These are phyloP conservation scores for Yarrowia deformans DNA, from an alignment of 805 yeast species.

Conservation along the genomic window DNA sequence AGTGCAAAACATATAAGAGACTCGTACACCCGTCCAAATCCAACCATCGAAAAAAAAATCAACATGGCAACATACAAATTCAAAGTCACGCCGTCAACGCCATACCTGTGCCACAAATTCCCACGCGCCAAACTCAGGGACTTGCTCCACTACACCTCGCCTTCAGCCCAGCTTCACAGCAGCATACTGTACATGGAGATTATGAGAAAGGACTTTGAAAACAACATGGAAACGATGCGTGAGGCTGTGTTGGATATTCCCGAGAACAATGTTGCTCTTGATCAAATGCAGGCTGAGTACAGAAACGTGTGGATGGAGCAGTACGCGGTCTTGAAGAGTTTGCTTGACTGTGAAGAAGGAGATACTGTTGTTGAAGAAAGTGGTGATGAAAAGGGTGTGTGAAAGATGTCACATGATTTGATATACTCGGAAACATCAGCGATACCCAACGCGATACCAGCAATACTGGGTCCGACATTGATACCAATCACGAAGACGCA, in stretches of 20 bases:
- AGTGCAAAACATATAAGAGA: background rate
- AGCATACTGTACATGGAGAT: background rate
- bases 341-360: background rate
- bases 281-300: conserved; percentile 1
- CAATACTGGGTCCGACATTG: no score
- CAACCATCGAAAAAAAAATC: background rate
- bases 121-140: background rate
- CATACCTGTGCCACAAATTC: conserved; percentile 6
- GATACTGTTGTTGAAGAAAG: background rate
- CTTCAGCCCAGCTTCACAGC: background rate
- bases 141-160: background rate
- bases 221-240: background rate
- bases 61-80: conserved; percentile 20
- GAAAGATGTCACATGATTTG: no score
- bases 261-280: conserved; percentile 1
- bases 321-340: background rate
- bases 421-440: no score
- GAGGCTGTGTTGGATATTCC: conserved; percentile 1
- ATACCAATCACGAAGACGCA: no score
- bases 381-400: background rate
- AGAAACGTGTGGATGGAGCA: conserved; percentile 1
- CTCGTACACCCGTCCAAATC: background rate
- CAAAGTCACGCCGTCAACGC: background rate
- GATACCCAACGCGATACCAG: no score
- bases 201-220: conserved; percentile 1